Evolutionary conservation across 257 asterid genomes (phyloP), one percentile per base, ranked within the genome.

Genomic region (Plantago ovata): DNA sequence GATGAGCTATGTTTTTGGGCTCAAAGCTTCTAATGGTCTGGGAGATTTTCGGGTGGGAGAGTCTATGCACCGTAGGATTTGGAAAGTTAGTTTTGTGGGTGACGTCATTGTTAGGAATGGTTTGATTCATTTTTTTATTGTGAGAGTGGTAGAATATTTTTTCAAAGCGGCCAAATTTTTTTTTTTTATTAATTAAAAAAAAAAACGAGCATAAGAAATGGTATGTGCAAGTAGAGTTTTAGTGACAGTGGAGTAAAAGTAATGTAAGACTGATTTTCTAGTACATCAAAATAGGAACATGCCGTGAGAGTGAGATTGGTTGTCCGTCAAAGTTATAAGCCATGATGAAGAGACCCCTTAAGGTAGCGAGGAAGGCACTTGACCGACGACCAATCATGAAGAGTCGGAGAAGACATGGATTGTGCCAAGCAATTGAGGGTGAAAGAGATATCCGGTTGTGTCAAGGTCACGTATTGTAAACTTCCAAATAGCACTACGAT

Each of bases 91-190:
- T 16, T 81, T 75, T 64, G 75, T 58, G 5, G 71, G 62, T 36
- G 88, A 85, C 64, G 69, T 83, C 65, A 71, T 88, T 66, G 71
- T 88, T 69, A 65, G 85, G 63, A 88, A 88, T 62, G 76, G 84
- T 10, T 77, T 85, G 82, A 51, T 89, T 38, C 94, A 83, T 70
- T 83, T 85, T n/a, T n/a, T 62, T 83, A 83, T 39, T 71, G 83
- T 56, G 86, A 62, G 79, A 72, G 66, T 9, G 81, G 86, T 53
- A 40, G 62, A 19, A 12, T 75, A n/a, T n/a, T n/a, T n/a, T n/a
- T n/a, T n/a, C n/a, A n/a, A n/a, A n/a, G n/a, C n/a, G n/a, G n/a
- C n/a, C n/a, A n/a, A n/a, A n/a, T n/a, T n/a, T n/a, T n/a, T n/a
- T n/a, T n/a, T n/a, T n/a, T n/a, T n/a, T n/a, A n/a, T n/a, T n/a